Evolutionary conservation across 2,329 filamentous ascomycete genomes (phyloP).

Genomic region (Pseudocercospora pini-densiflorae): DNA sequence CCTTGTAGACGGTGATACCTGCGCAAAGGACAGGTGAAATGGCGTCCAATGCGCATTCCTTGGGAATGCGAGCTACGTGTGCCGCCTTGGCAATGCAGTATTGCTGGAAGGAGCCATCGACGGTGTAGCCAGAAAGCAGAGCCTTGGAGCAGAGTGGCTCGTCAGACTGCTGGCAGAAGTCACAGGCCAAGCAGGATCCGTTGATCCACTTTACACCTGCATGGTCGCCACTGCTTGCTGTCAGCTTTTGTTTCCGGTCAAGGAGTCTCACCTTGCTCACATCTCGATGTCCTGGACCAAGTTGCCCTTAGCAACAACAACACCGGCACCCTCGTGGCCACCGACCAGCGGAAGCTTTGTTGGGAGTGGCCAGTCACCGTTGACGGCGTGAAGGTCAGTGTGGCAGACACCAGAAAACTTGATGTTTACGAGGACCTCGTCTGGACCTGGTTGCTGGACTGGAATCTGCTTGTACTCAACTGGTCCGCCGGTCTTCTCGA

Average conservation of each 20-base stretch:
- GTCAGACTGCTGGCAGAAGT: conserved; percentile 79
- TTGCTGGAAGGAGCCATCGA: conserved; percentile 92
- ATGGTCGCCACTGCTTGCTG: conserved; percentile 65
- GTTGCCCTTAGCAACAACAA: conserved; percentile 79
- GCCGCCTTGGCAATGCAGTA: conserved; percentile 86
- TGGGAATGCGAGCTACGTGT: conserved; percentile 81
- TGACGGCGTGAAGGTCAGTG: conserved; percentile 80
- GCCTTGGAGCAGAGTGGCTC: conserved; percentile 82
- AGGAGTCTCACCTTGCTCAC: conserved; percentile 21
- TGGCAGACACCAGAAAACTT: conserved; percentile 91
- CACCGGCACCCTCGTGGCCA: conserved; percentile 76
- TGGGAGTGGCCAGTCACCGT: conserved; percentile 87
- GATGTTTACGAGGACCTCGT: conserved; percentile 91
- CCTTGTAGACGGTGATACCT: conserved; percentile 82
- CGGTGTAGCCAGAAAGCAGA: conserved; percentile 84
- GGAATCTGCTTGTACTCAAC: conserved; percentile 79
- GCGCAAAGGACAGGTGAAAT: conserved; percentile 82
- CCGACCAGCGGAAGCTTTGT: conserved; percentile 85
- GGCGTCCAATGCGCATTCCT: conserved; percentile 74
- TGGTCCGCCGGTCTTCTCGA: conserved; percentile 76
- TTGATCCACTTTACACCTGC: conserved; percentile 94
- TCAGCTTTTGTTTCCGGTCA: conserved; percentile 3
- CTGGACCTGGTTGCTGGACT: conserved; percentile 78
- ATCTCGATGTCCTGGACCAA: conserved; percentile 78
- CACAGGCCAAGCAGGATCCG: conserved; percentile 80